A percentile compares a stretch with the other conserved stretches of the same genome.
Conservation (phyloP, 495 filamentous ascomycete genomes). For the Aspergillus biplanus region DNA sequence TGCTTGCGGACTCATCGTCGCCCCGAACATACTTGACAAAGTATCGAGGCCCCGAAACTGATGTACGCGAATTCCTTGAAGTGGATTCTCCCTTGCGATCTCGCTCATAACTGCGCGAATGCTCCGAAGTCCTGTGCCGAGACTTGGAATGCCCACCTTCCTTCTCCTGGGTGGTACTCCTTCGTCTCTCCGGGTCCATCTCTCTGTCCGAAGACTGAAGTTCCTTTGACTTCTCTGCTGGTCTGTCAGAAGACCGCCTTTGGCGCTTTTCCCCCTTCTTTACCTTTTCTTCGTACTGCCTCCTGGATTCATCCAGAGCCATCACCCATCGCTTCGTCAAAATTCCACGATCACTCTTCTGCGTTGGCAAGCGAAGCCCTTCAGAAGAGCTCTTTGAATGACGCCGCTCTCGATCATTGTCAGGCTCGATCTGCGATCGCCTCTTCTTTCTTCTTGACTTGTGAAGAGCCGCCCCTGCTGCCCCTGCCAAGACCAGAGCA, state of each 20-base stretch:
- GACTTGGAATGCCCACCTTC: conserved; percentile 28
- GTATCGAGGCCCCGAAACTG: conserved; percentile 32
- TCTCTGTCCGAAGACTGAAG: conserved; percentile 22
- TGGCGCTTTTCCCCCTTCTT: conserved; percentile 28
- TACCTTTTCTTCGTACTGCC: conserved; percentile 43
- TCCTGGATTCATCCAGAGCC: conserved; percentile 44
- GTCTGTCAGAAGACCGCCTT: conserved; percentile 16
- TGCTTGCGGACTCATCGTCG: conserved; percentile 42
- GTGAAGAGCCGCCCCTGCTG: conserved; percentile 22
- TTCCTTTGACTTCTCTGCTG: conserved; percentile 12
- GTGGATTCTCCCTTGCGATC: conserved; percentile 33
- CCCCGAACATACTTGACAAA: conserved; percentile 43
- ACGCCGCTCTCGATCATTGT: conserved; percentile 36
- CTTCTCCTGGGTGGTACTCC: conserved; percentile 24
- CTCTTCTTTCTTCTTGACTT: conserved; percentile 37
- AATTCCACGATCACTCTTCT: conserved; percentile 41
- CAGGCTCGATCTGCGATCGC: conserved; percentile 26
- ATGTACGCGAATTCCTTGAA: conserved; percentile 31
- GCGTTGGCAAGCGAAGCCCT: conserved; percentile 35
- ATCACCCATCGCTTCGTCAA: conserved; percentile 46
- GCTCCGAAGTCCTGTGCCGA: conserved; percentile 35
- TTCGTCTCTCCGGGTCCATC: conserved; percentile 9
- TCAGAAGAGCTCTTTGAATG: conserved; percentile 45
- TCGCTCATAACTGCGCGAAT: conserved; percentile 29
- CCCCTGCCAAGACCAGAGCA: conserved; percentile 16